Base-by-base conservation (phyloP, 345 rosid genomes). In the Salix dunnii region DNA sequence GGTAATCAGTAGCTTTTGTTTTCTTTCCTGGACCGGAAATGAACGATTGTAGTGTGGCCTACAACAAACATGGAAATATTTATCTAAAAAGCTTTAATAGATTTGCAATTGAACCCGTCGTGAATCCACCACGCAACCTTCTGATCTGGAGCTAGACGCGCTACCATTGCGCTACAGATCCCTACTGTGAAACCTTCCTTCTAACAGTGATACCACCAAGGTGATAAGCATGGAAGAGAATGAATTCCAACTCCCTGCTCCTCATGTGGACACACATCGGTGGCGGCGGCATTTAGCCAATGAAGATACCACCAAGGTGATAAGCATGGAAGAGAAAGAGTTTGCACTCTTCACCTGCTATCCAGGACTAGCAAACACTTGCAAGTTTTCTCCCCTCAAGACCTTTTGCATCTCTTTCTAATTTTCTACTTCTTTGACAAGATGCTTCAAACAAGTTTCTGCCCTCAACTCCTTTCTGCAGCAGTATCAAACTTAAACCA, bases 111-210 rank as follows among this genome's bases (percentile, higher is more conserved):
- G 78, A 81, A 81, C 77, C 80, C 71, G 77, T 35, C 36, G 36
- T 35, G 36, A 35, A 35, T 35, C 36, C 36, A 35, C 5, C 36
- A 7, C 36, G 36, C 36, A 35, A 5, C 36, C 36, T 7, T 35
- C 36, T 89, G 94, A 94, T 90, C 94, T 88, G 95, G 97, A 90
- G 94, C 89, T 94, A 88, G 97, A 89, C 94, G 94, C 95, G 92
- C 98, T 90, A 91, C 96, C 97, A 87, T 94, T 90, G 95, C 91
- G 95, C 95, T 94, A 87, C 94, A 86, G 91, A 90, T 91, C 96
- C 97, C 1, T 12, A 10, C 38, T 6, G 38, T 36, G 38, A 36
- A 36, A 36, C 7, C 38, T 36, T 36, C 38, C 38, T 6, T 36
- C 38, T 36, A 36, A 36, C 38, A 36, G 8, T 36, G 7, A 36